Evolutionary conservation across 257 asterid genomes (phyloP).

Genomic region (Galeopsis tetrahit): DNA sequence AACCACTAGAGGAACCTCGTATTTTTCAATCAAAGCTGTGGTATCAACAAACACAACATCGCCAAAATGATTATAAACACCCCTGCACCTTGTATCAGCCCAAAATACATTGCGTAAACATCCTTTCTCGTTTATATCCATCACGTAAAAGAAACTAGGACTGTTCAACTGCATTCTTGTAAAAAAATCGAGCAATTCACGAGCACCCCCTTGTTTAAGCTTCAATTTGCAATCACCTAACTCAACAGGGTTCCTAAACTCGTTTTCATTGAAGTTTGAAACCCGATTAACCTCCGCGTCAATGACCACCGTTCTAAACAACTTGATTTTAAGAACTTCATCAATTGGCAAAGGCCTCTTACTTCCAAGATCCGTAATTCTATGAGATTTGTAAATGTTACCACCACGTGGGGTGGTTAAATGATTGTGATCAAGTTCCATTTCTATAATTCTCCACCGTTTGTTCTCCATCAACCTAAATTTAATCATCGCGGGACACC

Average conservation of each 20-base stretch:
- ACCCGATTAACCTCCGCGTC: conserved; percentile 45
- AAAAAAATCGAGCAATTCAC: conserved; percentile 48
- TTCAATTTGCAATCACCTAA: conserved; percentile 42
- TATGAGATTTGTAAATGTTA: conserved; percentile 54
- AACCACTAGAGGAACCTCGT: conserved; percentile 58
- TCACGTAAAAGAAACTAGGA: conserved; percentile 60
- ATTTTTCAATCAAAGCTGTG: conserved; percentile 42
- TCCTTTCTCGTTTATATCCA: conserved; percentile 66
- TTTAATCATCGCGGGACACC: conserved; percentile 73
- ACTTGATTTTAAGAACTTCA: conserved; percentile 46
- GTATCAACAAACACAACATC: conserved; percentile 51
- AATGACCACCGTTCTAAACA: conserved; percentile 57
- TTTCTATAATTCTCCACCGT: conserved; percentile 66
- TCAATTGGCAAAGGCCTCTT: conserved; percentile 57
- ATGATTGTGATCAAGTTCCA: conserved; percentile 71
- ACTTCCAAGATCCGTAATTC: conserved; percentile 44
- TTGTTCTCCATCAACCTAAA: conserved; percentile 60
- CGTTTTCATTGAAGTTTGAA: conserved; percentile 39
- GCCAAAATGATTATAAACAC: conserved; percentile 57
- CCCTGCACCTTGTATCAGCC: conserved; percentile 56
- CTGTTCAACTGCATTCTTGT: conserved; percentile 52
- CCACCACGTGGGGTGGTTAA: conserved; percentile 46
- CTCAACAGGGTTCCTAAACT: conserved; percentile 31
- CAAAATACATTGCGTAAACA: conserved; percentile 58
- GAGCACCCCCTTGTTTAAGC: conserved; percentile 59